Conservation (phyloP, 129 eudicot genomes). For the Oenanthe sinensis region DNA sequence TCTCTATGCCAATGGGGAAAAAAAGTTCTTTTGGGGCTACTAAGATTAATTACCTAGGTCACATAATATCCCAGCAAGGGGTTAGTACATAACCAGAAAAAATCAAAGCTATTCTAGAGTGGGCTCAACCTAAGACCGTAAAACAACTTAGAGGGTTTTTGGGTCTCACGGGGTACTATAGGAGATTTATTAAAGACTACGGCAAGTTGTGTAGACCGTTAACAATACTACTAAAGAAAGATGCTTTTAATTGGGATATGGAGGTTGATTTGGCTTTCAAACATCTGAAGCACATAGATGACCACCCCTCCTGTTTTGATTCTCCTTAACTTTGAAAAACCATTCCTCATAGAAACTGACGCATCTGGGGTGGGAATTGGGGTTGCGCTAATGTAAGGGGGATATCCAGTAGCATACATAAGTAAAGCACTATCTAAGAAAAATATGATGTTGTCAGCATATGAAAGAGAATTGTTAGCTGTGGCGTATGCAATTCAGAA, state of each 20-base stretch:
- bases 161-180: not conserved
- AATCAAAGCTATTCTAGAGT: not conserved
- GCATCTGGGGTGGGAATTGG: constrained; percentile 2
- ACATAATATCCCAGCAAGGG: not conserved
- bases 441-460: not conserved
- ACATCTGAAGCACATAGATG: not conserved
- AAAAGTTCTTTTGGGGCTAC: not conserved
- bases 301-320: not conserved
- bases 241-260: not conserved
- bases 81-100: not conserved
- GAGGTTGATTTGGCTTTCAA: not conserved
- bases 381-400: constrained; percentile 7
- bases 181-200: not conserved
- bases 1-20: not conserved
- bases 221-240: not conserved
- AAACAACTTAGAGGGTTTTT: constrained; percentile 3
- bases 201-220: not conserved
- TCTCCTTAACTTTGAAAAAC: not conserved
- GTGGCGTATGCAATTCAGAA: not conserved
- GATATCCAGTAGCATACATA: not conserved
- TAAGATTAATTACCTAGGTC: not conserved
- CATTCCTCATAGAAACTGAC: constrained; percentile 6
- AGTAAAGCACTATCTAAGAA: not conserved
- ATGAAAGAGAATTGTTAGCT: constrained; percentile 11
- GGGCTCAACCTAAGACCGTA: not conserved